phyloP scores from a whole-genome alignment of 441 rosid species.

The Viola pubescens region DNA sequence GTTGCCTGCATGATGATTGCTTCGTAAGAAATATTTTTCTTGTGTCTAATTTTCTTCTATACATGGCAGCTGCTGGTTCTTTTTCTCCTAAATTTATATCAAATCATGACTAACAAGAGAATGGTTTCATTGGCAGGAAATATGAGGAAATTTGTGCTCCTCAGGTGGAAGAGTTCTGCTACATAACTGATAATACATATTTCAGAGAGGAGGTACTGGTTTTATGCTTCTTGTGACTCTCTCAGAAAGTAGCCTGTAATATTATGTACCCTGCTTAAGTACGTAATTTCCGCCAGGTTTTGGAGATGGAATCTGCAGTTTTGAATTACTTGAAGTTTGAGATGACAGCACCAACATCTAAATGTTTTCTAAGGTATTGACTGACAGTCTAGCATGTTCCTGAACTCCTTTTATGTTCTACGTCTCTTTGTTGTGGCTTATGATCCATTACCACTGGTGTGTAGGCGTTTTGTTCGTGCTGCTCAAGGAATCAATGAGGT shows the following conservation, averaged over 20 bases:
- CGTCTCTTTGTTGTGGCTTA: constrained; percentile 12
- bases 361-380: constrained; percentile 76
- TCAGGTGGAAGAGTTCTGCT: constrained; percentile 66
- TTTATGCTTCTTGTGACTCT: background rate
- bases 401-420: background rate
- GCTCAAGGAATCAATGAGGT: constrained; percentile 84
- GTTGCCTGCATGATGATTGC: constrained; percentile 95
- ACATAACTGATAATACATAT: constrained; percentile 85
- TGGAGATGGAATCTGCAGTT: constrained; percentile 88
- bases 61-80: background rate
- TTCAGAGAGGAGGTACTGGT: constrained; percentile 63
- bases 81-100: background rate
- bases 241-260: too few species aligned
- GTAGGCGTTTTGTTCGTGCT: constrained; percentile 79
- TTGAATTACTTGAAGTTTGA: constrained; percentile 82
- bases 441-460: constrained; percentile 18
- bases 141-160: constrained; percentile 91
- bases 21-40: constrained; percentile 41
- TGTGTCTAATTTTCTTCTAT: background rate
- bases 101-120: constrained; percentile 6
- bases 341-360: constrained; percentile 83
- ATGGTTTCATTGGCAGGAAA: constrained; percentile 42
- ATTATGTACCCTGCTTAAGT: too few species aligned
- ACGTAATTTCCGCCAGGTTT: constrained; percentile 35
- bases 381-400: background rate